These are phyloP conservation scores for Kwoniella shivajii DNA, from an alignment of 1,284 basidiomycete species.

Conservation along the genomic window DNA sequence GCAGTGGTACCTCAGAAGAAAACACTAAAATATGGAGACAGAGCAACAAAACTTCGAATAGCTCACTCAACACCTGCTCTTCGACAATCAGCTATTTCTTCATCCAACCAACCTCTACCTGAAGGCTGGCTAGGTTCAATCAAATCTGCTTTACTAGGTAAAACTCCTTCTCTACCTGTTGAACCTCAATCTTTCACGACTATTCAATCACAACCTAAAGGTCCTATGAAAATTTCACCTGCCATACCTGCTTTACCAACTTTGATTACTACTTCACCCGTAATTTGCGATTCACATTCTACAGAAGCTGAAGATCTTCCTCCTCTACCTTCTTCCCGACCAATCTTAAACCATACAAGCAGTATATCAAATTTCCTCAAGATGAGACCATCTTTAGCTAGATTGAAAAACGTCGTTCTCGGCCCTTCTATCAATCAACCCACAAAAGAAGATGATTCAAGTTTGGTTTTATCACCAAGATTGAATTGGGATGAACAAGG, in stretches of 20 bases:
- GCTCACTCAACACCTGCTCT: slow-evolving; percentile 37
- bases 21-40: slow-evolving; percentile 35
- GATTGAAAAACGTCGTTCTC: slow-evolving; percentile 34
- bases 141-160: slow-evolving; percentile 20
- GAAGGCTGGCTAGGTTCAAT: slow-evolving; percentile 35
- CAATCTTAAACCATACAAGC: not conserved
- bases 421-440: slow-evolving; percentile 3
- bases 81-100: slow-evolving; percentile 11
- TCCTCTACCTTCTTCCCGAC: slow-evolving; percentile 25
- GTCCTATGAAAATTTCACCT: slow-evolving; percentile 30
- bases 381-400: slow-evolving; percentile 39
- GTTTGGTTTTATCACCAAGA: slow-evolving; percentile 36
- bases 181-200: not conserved
- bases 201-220: slow-evolving; percentile 13
- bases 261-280: slow-evolving; percentile 35
- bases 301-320: slow-evolving; percentile 50
- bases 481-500: slow-evolving; percentile 44
- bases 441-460: slow-evolving; percentile 10
- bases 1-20: slow-evolving; percentile 2
- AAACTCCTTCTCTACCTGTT: slow-evolving; percentile 6
- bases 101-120: slow-evolving; percentile 8
- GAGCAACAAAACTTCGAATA: slow-evolving; percentile 33
- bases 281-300: slow-evolving; percentile 50
- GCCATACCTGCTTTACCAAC: slow-evolving; percentile 39
- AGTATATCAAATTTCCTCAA: slow-evolving; percentile 27